These are phyloP conservation scores for Kluyveromyces sp. DNA, from an alignment of 1,139 yeast species.

Conservation along the genomic window DNA sequence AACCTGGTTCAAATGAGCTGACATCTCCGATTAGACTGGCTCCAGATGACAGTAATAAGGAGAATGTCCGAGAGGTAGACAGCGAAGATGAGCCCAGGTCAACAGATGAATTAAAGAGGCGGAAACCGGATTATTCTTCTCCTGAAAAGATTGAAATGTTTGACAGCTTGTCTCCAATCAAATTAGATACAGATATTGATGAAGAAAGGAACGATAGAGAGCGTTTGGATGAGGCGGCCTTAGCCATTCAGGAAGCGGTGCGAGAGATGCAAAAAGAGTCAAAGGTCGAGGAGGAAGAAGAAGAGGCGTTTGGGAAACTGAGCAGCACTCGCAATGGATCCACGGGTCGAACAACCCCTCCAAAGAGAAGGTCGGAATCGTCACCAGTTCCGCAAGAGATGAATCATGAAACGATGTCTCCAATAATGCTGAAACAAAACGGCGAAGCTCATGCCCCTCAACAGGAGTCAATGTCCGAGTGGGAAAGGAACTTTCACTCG, in stretches of 20 bases:
- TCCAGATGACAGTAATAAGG: constrained; percentile 4
- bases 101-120: not conserved
- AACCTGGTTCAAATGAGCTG: not conserved
- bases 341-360: not conserved
- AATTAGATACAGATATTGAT: constrained; percentile 2
- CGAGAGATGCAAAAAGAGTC: not conserved
- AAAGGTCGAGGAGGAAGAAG: constrained; percentile 5
- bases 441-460: not conserved
- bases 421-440: not conserved
- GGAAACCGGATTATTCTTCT: constrained; percentile 6
- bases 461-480: not conserved
- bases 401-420: constrained; percentile 4
- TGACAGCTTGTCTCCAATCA: constrained; percentile 6
- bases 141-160: constrained; percentile 11
- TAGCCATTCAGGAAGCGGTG: constrained; percentile 1
- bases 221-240: not conserved
- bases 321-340: not conserved
- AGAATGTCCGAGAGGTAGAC: constrained; percentile 2
- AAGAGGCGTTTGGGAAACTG: constrained; percentile 1
- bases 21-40: constrained; percentile 2
- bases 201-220: not conserved
- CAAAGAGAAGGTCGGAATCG: not conserved
- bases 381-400: not conserved
- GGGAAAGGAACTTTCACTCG: constrained; percentile 3
- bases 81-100: constrained; percentile 2